Evolutionary conservation across 768 basidiomycete species (phyloP), one percentile per base, ranked within the genome.

Genomic region (Lactifluus volemus): DNA sequence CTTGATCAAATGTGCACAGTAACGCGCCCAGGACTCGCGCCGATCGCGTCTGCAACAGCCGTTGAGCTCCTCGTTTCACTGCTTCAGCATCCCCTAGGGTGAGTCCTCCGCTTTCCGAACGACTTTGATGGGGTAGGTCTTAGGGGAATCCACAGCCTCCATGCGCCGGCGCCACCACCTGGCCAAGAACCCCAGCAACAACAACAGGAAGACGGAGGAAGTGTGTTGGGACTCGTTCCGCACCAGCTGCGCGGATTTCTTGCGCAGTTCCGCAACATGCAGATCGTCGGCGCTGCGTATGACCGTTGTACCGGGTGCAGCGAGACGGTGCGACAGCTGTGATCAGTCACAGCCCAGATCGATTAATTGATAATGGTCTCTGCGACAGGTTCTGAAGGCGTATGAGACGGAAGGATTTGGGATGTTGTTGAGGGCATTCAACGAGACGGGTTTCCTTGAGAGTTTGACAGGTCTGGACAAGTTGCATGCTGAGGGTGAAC

Each of bases 1-100:
- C 81, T 98, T 14, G 97, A 98, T 71, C 96, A 98, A 71, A 98
- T 98, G 96, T 99, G 97, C 70, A 98, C 97, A 0, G 97, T 99
- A 34, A 98, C 96, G 0, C 78, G 97, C 21, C 97, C 97, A 0
- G 96, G 96, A 0, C 79, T 98, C 2, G 97, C 96, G 0, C 84
- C 92, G 0, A 92, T 98, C 54, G 97, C 97, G 0, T 84, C 89
- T 1, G 87, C 95, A 0, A 89, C 88, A 0, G 94, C 93, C 0
- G 96, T 98, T 1, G 97, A 99, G 71, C 78, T 99, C 9, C 81
- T 98, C 25, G 85, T 91, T 1, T 90, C 92, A 0, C 73, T 97
- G 3, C 67, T 98, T 8, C 95, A 98, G 68, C 94, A 98, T 74
- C 91, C 93, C 0, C 78, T 85, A 21, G 89, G 92, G 92, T 95